Percentiles rank a stretch among this genome's conserved stretches.
phyloP scores from a whole-genome alignment of 2,329 filamentous ascomycete species.

The Botrytis medusae region DNA sequence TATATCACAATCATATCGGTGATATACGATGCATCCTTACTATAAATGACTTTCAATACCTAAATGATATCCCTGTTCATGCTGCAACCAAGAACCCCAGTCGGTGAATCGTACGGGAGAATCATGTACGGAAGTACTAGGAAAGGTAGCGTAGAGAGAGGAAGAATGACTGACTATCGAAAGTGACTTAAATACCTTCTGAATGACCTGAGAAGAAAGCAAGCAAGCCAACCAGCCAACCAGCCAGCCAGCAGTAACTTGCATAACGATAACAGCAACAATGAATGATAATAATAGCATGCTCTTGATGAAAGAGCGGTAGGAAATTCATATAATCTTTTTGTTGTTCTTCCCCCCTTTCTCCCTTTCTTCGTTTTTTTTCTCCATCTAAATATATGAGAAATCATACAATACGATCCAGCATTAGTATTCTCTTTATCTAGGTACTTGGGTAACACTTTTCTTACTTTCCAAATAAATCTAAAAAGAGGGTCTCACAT shows the following conservation, averaged over 20 bases:
- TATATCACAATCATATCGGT: background rate
- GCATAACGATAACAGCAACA: background rate
- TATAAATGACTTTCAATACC: constrained; percentile 4
- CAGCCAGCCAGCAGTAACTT: constrained; percentile 2
- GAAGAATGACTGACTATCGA: background rate
- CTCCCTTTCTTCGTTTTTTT: background rate
- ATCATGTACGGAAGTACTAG: constrained; percentile 5
- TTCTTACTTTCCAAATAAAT: constrained; percentile 9
- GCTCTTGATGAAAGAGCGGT: background rate
- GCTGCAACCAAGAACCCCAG: constrained; percentile 11
- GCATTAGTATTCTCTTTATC: background rate
- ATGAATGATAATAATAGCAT: constrained; percentile 1
- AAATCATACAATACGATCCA: constrained; percentile 3
- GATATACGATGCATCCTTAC: background rate
- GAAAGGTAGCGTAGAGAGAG: background rate
- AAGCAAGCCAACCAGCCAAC: background rate
- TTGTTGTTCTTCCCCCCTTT: background rate
- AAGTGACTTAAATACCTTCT: background rate
- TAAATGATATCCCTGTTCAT: background rate
- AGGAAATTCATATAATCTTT: background rate
- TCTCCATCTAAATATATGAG: constrained; percentile 7
- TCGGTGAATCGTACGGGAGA: constrained; percentile 12
- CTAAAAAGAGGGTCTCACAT: constrained; percentile 13
- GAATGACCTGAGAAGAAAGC: background rate
- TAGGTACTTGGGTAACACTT: background rate